These are phyloP conservation scores for Casuarina glauca DNA, from an alignment of 306 rosid species.

Conservation along the genomic window DNA sequence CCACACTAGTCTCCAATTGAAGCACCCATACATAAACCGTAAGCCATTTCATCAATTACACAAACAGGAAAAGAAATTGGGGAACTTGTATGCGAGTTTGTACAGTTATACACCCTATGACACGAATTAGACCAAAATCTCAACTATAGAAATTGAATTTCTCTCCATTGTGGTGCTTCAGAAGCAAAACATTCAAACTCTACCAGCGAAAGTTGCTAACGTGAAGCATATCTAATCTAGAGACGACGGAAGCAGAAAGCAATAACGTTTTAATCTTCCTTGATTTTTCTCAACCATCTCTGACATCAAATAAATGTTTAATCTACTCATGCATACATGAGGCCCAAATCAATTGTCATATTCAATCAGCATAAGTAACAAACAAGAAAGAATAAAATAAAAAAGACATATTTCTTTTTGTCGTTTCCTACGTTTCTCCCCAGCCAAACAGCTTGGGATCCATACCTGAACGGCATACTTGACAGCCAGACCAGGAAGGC, in stretches of 20 bases:
- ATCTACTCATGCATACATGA: neutral
- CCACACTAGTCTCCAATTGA: neutral
- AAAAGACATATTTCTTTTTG: neutral
- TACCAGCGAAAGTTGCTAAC: neutral
- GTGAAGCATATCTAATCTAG: neutral
- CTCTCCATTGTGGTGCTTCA: neutral
- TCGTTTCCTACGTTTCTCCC: conserved; percentile 7
- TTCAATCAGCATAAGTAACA: neutral
- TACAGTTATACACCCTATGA: too few relatives aligned
- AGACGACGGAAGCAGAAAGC: too few relatives aligned
- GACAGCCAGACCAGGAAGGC: conserved; percentile 85
- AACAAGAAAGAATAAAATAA: neutral
- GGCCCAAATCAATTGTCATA: neutral
- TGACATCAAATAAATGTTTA: neutral
- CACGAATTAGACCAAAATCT: neutral
- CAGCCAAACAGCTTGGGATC: neutral
- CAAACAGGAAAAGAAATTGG: neutral
- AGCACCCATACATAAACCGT: neutral
- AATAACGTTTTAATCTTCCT: neutral
- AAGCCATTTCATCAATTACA: neutral
- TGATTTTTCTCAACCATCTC: neutral
- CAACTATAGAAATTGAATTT: neutral
- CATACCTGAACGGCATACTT: conserved; percentile 88
- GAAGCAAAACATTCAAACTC: neutral
- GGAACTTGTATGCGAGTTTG: neutral